Percentiles rank a stretch among this genome's conserved stretches.
These are phyloP conservation scores for Gossypium raimondii DNA, from an alignment of 345 rosid species.

Conservation along the genomic window DNA sequence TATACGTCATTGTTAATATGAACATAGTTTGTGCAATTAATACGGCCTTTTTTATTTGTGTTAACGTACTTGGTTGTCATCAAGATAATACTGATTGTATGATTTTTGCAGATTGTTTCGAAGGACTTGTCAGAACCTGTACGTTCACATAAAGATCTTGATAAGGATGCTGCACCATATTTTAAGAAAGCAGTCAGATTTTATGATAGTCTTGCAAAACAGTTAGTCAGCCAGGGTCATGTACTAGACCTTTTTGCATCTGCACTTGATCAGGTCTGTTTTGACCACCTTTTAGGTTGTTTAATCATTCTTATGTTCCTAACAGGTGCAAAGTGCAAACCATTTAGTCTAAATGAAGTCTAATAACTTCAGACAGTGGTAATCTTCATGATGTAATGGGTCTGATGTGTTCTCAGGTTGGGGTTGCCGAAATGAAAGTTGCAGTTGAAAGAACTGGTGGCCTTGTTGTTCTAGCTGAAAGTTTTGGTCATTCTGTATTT, in stretches of 20 bases:
- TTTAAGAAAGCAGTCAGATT: conserved; percentile 92
- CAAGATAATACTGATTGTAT: conserved; percentile 16
- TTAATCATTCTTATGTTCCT: background rate
- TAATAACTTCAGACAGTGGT: background rate
- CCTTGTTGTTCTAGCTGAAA: conserved; percentile 90
- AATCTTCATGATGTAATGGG: background rate
- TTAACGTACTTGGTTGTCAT: background rate
- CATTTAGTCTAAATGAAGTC: too few species aligned
- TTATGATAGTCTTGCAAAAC: conserved; percentile 85
- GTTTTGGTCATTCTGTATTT: conserved; percentile 98
- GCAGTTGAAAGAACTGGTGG: conserved; percentile 97
- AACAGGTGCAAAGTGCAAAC: too few species aligned
- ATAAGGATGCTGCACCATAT: conserved; percentile 96
- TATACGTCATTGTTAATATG: background rate
- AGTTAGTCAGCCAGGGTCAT: conserved; percentile 95
- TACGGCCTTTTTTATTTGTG: background rate
- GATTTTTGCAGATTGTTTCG: conserved; percentile 72
- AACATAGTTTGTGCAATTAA: background rate
- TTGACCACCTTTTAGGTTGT: background rate
- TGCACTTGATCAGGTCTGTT: conserved; percentile 94
- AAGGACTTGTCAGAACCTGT: conserved; percentile 97
- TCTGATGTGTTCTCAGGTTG: conserved; percentile 52
- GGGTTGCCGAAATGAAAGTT: conserved; percentile 99
- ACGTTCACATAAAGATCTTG: conserved; percentile 97
- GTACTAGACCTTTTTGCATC: conserved; percentile 96